Base-by-base conservation (phyloP, 352 stramenopile species). In the Albugo laibachii region DNA sequence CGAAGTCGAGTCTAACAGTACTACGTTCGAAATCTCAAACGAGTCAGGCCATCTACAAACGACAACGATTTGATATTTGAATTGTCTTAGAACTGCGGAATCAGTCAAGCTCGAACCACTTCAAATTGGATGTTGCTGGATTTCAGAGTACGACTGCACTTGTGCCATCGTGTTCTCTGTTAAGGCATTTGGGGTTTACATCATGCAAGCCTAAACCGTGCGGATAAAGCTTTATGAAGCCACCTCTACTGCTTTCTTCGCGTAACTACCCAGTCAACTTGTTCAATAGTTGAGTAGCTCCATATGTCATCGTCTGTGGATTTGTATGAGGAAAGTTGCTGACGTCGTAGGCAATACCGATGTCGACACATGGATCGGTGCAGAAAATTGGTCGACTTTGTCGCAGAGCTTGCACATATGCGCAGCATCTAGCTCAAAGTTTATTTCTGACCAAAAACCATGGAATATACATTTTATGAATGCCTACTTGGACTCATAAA, bases 311-410 rank as follows among this genome's bases (percentile, higher is more conserved):
- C 35, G 94, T 99, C 13, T 70, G 58, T 24, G 96, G 95, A 31
- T 98, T 80, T 50, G 73, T 95, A 37, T 88, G 87, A 38, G 87
- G 80, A 59, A 99, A 98, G 55, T 99, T 99, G 77, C 98, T 98
- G 65, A 98, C 99, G 36, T 95, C 96, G 65, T 98, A 99, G 1
- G 96, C 95, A 57, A 99, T 99, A 39, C 92, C 95, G 19, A 99
- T 87, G 65, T 99, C 96, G 97, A 93, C 58, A 99, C 93, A 61
- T 99, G 95, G n/a, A 98, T 92, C 5, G 69, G 63, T 99, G 96
- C 34, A 99, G 61, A 61, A 99, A 97, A 62, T 99, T 45, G 76
- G 95, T 13, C 96, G 86, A 99, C 98, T 74, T 98, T 98, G 63
- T 97, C 81, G 54, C 92, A 98, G 16, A 99, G 65, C 50, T 81